Percentiles rank a stretch among this genome's conserved stretches.
These are phyloP conservation scores for Fusarium sp. DNA, from an alignment of 2,329 filamentous ascomycete species.

Conservation along the genomic window DNA sequence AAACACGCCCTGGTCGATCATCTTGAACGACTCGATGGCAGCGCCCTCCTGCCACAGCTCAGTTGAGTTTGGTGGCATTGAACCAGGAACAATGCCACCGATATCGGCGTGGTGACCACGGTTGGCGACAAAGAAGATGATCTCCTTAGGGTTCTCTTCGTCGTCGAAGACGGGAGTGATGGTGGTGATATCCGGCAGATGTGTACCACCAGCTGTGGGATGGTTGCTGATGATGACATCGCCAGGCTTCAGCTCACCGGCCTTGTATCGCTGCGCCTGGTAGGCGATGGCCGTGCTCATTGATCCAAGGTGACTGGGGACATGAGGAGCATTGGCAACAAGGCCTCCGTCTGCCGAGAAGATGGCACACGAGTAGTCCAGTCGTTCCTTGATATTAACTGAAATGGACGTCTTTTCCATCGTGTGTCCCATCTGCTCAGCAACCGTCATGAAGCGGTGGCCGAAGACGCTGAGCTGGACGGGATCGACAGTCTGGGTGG, in stretches of 20 bases:
- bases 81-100: slow-evolving; percentile 76
- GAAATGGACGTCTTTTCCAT: slow-evolving; percentile 82
- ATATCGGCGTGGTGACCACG: slow-evolving; percentile 52
- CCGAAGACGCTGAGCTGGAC: slow-evolving; percentile 81
- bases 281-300: slow-evolving; percentile 40
- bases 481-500: slow-evolving; percentile 69
- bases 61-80: slow-evolving; percentile 78
- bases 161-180: slow-evolving; percentile 48
- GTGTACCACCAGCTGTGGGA: slow-evolving; percentile 44
- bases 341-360: slow-evolving; percentile 72
- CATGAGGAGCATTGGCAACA: slow-evolving; percentile 37
- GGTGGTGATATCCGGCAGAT: slow-evolving; percentile 45
- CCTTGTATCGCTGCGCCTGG: slow-evolving; percentile 33
- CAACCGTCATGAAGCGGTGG: slow-evolving; percentile 84
- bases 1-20: slow-evolving; percentile 43
- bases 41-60: slow-evolving; percentile 70
- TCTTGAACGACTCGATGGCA: slow-evolving; percentile 59
- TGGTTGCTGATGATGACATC: slow-evolving; percentile 41
- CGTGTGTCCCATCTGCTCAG: slow-evolving; percentile 83
- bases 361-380: slow-evolving; percentile 83
- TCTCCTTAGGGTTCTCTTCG: slow-evolving; percentile 42
- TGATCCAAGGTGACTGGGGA: slow-evolving; percentile 36
- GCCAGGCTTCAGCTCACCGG: slow-evolving; percentile 34
- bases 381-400: slow-evolving; percentile 81
- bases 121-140: slow-evolving; percentile 50